A percentile compares a stretch with the other conserved stretches of the same genome.
Evolutionary conservation across 1,284 basidiomycete genomes (phyloP).

Genomic region (Apiotrichum gracile): DNA sequence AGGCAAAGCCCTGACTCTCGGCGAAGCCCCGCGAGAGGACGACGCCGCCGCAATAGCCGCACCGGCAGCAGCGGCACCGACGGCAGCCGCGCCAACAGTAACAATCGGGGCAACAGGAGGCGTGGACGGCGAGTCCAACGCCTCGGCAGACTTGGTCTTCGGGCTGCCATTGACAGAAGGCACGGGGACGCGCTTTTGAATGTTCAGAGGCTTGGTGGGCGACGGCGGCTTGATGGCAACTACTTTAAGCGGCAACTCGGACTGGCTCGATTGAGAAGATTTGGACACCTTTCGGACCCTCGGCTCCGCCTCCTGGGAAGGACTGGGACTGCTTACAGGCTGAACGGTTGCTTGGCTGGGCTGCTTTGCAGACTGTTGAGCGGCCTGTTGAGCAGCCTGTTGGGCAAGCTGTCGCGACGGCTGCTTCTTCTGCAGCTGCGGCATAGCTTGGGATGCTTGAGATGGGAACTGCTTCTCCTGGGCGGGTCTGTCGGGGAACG

Average conservation of each 20-base stretch:
- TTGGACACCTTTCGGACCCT: background rate
- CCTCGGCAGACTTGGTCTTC: background rate
- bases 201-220: slow-evolving; percentile 2
- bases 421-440: background rate
- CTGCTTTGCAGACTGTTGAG: no score
- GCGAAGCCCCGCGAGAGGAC: no score
- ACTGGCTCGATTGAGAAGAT: no score
- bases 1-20: no score
- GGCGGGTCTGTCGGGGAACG: background rate
- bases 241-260: background rate
- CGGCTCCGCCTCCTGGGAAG: background rate
- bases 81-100: background rate
- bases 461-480: background rate
- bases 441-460: background rate
- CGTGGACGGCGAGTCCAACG: no score
- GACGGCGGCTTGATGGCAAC: background rate
- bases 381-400: no score
- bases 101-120: no score
- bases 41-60: background rate
- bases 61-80: background rate
- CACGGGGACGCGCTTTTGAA: background rate
- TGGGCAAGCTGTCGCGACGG: background rate
- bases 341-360: background rate
- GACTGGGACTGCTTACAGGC: background rate
- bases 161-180: background rate